phyloP scores from a whole-genome alignment of 345 rosid genomes.

The Durio zibethinus region DNA sequence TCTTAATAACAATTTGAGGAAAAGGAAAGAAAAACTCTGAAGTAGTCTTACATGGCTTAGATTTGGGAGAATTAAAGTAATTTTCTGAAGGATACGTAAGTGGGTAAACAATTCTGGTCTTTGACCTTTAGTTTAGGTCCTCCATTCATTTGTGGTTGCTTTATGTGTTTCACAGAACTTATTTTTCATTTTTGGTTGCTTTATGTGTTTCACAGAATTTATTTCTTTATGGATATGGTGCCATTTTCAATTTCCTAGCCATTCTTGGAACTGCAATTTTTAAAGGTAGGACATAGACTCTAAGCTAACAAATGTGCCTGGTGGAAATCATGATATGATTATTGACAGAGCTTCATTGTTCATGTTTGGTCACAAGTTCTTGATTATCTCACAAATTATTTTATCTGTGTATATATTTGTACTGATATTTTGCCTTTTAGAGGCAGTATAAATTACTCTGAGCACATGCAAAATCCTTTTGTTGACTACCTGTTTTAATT shows the following conservation, averaged over 20 bases:
- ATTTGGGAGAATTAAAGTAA: background rate
- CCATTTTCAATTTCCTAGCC: conserved; percentile 91
- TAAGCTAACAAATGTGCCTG: background rate
- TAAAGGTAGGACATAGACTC: conserved; percentile 50
- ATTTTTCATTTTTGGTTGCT: background rate
- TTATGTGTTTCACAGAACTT: conserved; percentile 60
- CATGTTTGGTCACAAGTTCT: background rate
- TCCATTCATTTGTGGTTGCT: background rate
- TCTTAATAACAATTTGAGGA: background rate
- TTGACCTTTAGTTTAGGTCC: background rate
- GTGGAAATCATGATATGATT: background rate
- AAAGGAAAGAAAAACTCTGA: background rate
- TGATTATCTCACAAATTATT: background rate
- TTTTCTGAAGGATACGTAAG: background rate
- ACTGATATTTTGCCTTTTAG: background rate
- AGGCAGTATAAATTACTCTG: background rate
- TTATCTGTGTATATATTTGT: background rate
- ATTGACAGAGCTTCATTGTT: background rate
- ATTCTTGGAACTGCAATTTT: conserved; percentile 59
- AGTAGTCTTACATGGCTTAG: background rate
- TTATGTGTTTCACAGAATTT: conserved; percentile 64
- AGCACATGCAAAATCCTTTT: background rate
- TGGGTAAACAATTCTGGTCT: background rate
- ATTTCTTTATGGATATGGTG: conserved; percentile 93
- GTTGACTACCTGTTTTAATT: background rate